Evolutionary conservation across 2,329 filamentous ascomycete species (phyloP).

Genomic region (Pezicula carpinea): DNA sequence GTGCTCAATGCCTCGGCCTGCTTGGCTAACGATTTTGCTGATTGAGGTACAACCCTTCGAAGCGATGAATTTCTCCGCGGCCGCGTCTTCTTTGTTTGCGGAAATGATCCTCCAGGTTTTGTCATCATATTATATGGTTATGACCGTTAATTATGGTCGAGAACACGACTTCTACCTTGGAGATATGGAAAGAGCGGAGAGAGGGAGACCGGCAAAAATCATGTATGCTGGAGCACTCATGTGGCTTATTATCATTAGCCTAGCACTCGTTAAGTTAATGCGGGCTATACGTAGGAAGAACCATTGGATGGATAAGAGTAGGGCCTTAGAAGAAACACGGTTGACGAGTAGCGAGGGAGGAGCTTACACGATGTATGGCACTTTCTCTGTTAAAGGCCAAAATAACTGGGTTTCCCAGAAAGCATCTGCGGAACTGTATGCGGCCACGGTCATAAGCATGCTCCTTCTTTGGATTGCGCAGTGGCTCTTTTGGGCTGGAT

Average conservation of each 20-base stretch:
- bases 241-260: constrained; percentile 16
- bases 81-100: constrained; percentile 17
- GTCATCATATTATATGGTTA: constrained; percentile 20
- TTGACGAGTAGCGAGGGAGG: no score
- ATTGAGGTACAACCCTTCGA: constrained; percentile 16
- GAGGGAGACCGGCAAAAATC: constrained; percentile 14
- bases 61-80: constrained; percentile 9
- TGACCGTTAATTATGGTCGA: constrained; percentile 24
- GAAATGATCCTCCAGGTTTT: constrained; percentile 26
- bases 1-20: constrained; percentile 27
- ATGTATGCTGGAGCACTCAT: constrained; percentile 28
- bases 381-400: constrained; percentile 1
- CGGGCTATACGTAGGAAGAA: no score
- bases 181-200: constrained; percentile 13
- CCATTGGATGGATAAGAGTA: no score
- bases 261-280: no score
- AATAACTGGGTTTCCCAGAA: constrained; percentile 1
- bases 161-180: constrained; percentile 26
- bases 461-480: not conserved
- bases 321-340: no score
- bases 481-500: no score
- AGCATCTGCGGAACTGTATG: not conserved
- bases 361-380: not conserved
- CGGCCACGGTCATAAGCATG: not conserved
- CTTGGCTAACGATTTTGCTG: constrained; percentile 16